Base-by-base conservation (phyloP, 192 early-diverging fungal species). In the Entomortierella lignicola region DNA sequence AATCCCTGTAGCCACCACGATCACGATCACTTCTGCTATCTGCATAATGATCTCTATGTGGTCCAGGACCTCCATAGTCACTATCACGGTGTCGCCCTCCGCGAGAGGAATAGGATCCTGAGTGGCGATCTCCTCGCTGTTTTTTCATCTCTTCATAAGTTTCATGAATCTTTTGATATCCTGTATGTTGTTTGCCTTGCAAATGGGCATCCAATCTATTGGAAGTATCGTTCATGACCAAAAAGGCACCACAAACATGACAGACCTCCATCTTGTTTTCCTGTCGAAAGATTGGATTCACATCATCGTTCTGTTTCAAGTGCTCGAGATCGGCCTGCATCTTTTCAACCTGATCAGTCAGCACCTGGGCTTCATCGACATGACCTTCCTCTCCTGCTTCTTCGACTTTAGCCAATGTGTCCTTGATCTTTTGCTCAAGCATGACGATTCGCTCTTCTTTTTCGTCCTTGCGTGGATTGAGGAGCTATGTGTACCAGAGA, bases 161-260 rank as follows among this genome's bases (percentile, higher is more conserved):
- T 55, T 91, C 87, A 55, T 92, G 88, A 48, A 95, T 93, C 50
- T 87, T 89, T 25, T 91, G 82, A 72, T 94, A 95, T 2, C 94
- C 94, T 56, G 88, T 85, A 75, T 95, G 94, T 77, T 95, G 94
- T 71, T 94, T 94, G 32, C 94, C 94, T 39, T 91, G 88, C 41
- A 91, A 85, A 79, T 95, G 94, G 32, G 93, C 92, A 64, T 92
- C 92, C 72, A 94, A 83, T 15, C 92, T 83, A 69, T 94, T 91
- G n/a, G 92, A 87, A 21, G 92, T 89, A 68, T 95, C 94, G 68
- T 93, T 92, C 50, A 91, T 89, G 42, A 95, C 94, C 59, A 95
- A 77, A 43, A 93, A 92, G 8, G 93, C 94, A 43, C 92, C 91
- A 77, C 94, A 95, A 29, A 95, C 91, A 58, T 92, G 89, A 72